These are phyloP conservation scores for Umbelopsis ramanniana DNA, from an alignment of 192 early-diverging fungal species.

Conservation along the genomic window DNA sequence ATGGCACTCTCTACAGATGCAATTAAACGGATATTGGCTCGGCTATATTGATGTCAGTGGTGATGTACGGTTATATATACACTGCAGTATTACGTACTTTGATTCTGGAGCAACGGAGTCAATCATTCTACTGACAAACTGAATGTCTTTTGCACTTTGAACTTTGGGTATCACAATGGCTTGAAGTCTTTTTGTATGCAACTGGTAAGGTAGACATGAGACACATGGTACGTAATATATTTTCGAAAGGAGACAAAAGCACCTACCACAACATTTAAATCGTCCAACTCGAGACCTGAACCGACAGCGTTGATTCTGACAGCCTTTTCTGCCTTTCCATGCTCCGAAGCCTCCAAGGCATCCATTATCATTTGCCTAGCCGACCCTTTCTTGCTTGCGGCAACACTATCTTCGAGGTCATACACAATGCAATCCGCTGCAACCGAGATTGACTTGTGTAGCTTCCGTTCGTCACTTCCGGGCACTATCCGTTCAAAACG, in stretches of 20 bases:
- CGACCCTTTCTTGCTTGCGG: constrained; percentile 77
- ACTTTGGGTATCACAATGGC: constrained; percentile 91
- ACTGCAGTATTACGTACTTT: constrained; percentile 41
- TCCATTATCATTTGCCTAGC: constrained; percentile 75
- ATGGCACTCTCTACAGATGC: constrained; percentile 89
- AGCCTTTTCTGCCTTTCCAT: constrained; percentile 76
- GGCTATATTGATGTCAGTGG: constrained; percentile 39
- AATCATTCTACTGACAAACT: constrained; percentile 75
- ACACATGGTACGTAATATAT: neutral
- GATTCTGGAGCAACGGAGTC: constrained; percentile 69
- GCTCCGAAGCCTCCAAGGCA: constrained; percentile 68
- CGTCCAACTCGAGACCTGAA: constrained; percentile 75
- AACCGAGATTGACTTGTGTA: constrained; percentile 72
- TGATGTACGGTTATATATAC: neutral
- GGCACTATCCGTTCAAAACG: constrained; percentile 54
- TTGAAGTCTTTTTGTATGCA: constrained; percentile 66
- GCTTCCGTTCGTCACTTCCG: constrained; percentile 87
- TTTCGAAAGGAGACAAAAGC: neutral
- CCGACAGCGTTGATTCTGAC: constrained; percentile 91
- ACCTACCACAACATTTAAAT: constrained; percentile 77
- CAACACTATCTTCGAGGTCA: constrained; percentile 93
- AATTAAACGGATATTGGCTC: constrained; percentile 75
- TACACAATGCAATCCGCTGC: constrained; percentile 85
- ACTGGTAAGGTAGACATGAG: constrained; percentile 41
- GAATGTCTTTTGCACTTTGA: constrained; percentile 74